Base-by-base conservation (phyloP, 2,329 filamentous ascomycete genomes). In the Ophiostoma fasciatum region DNA sequence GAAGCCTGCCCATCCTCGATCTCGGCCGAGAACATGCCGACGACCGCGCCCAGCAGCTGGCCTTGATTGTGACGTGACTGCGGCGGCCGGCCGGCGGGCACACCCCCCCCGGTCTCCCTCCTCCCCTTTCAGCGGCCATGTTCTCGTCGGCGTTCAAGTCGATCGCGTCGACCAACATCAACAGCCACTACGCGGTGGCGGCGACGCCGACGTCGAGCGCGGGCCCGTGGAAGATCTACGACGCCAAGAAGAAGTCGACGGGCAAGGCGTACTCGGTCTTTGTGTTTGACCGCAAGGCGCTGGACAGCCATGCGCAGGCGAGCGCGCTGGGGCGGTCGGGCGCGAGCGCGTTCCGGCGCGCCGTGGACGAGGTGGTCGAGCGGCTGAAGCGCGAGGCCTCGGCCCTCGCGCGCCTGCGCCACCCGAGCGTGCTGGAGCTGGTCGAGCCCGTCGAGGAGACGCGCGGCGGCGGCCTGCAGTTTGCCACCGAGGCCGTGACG, bases 391-490 rank as follows among this genome's bases (percentile, higher is more conserved):
- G 85, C 52, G 90, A 96, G 57, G 90, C 87, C 2, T 82, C 82
- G 42, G 85, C 80, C 43, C 68, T 98, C 26, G 87, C 90, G 28
- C 77, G 84, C 42, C 62, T 98, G 45, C 74, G 90, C 19, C 90
- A 98, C 53, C 90, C 90, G 1, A 92, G 81, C 45, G 76, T 98
- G 36, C 66, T 98, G 31, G 90, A 98, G 54, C 68, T 98, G 25
- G 80, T 87, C 30, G 90, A 98, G 55, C 90, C 90, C 0, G 82
- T 96, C 7, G 90, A 98, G 55, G 90, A 98, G 45, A 96, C 83
- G 11, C 71, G 90, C 40, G 82, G 73, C 48, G 88, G 90, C 4
- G 87, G 88, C 1, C 62, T 98, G 40, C 92, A 94, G 67, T 98
- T 98, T 59, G 88, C 85, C 19, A 94, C 90, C 0, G 90, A 98